Percentiles rank a stretch among this genome's conserved stretches.
Evolutionary conservation across 106 monocot genomes (phyloP).

Genomic region (Dioscorea alata): DNA sequence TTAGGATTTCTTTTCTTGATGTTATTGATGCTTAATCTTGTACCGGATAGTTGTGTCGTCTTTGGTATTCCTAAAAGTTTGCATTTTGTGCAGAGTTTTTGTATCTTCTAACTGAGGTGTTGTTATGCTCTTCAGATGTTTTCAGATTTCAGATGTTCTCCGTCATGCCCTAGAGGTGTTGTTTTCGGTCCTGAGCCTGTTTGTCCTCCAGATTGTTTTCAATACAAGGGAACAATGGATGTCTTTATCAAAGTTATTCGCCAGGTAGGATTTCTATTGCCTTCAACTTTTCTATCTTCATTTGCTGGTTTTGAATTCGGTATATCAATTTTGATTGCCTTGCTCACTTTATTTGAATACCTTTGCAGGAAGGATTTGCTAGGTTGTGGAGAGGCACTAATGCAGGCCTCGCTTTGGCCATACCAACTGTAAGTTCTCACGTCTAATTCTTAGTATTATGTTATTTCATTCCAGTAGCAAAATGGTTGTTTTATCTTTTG

Average conservation of each 20-base stretch:
- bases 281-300: not conserved
- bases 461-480: too few relatives aligned
- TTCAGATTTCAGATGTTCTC: constrained; percentile 84
- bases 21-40: too few relatives aligned
- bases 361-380: constrained; percentile 63
- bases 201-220: constrained; percentile 91
- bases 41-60: too few relatives aligned
- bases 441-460: not conserved
- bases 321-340: not conserved
- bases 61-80: too few relatives aligned
- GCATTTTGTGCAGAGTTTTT: too few relatives aligned
- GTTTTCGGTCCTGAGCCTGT: constrained; percentile 64
- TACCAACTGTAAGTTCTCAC: constrained; percentile 64
- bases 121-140: constrained; percentile 41
- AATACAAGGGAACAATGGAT: constrained; percentile 93
- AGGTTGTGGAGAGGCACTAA: constrained; percentile 89
- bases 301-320: not conserved
- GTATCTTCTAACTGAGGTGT: not conserved
- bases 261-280: constrained; percentile 41
- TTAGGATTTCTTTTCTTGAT: not conserved
- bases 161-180: constrained; percentile 68
- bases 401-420: constrained; percentile 70
- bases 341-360: not conserved
- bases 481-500: too few relatives aligned
- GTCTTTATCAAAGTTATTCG: constrained; percentile 85